A percentile compares a stretch with the other conserved stretches of the same genome.
These are phyloP conservation scores for Picea sitchensis DNA, from an alignment of 75 land plant genomes.

Conservation along the genomic window DNA sequence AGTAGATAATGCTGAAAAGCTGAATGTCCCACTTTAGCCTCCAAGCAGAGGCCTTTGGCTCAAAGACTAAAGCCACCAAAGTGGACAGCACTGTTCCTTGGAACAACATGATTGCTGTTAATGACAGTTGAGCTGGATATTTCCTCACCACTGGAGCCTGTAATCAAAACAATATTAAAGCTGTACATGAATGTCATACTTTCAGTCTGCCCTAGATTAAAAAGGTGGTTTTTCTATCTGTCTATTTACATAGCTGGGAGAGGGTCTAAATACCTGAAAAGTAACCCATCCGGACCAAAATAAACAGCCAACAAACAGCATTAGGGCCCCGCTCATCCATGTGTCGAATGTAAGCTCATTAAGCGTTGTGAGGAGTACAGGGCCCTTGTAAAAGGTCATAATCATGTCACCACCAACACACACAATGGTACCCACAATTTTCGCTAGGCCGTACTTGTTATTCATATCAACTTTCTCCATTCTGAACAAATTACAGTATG, in stretches of 20 bases:
- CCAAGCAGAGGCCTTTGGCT: conserved; percentile 8
- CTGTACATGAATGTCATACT: no score
- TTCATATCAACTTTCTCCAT: conserved; percentile 18
- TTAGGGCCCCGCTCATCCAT: not conserved
- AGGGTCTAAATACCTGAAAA: conserved; percentile 19
- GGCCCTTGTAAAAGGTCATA: conserved; percentile 32
- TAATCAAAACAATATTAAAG: not conserved
- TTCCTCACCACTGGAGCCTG: conserved; percentile 6
- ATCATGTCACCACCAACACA: conserved; percentile 33
- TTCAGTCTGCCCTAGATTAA: no score
- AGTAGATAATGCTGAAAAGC: conserved; percentile 7
- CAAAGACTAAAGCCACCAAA: not conserved
- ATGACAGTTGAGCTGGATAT: conserved; percentile 11
- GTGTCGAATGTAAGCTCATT: not conserved
- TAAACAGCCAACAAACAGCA: conserved; percentile 18
- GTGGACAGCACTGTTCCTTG: not conserved
- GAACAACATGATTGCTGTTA: conserved; percentile 9
- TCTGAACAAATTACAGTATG: not conserved
- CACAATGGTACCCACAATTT: conserved; percentile 28
- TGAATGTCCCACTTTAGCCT: conserved; percentile 10
- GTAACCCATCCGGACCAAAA: conserved; percentile 22
- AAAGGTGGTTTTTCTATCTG: no score
- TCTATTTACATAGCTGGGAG: no score
- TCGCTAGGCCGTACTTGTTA: conserved; percentile 28
- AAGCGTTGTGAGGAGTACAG: not conserved